Percentiles rank a stretch among this genome's conserved stretches.
phyloP scores from a whole-genome alignment of 352 stramenopile genomes.

The Aphanomyces invadans region DNA sequence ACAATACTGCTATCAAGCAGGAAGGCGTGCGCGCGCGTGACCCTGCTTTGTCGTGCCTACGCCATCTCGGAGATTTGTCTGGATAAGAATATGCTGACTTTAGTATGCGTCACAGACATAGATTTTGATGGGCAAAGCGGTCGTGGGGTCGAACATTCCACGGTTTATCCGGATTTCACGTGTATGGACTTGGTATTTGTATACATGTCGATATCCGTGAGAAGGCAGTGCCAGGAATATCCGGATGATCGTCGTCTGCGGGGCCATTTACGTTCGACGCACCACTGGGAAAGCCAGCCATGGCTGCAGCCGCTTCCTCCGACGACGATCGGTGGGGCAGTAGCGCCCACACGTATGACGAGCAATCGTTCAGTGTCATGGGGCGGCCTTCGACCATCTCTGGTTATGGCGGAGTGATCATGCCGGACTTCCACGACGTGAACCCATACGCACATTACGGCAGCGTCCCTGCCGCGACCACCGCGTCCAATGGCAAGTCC shows the following conservation, averaged over 20 bases:
- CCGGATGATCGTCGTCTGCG: background rate
- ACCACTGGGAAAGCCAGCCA: background rate
- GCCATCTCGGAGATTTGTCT: background rate
- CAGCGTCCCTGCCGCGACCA: background rate
- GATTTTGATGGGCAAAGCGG: background rate
- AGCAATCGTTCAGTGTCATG: background rate
- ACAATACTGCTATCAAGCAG: too few species aligned
- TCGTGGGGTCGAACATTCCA: slow-evolving; percentile 2
- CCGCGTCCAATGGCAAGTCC: background rate
- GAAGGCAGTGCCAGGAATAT: background rate
- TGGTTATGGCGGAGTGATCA: slow-evolving; percentile 12
- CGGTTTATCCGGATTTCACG: background rate
- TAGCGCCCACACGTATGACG: background rate
- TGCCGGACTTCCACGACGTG: slow-evolving; percentile 11
- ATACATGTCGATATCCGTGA: background rate
- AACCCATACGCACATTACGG: slow-evolving; percentile 23
- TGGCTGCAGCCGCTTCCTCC: background rate
- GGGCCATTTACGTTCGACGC: background rate
- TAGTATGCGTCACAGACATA: background rate
- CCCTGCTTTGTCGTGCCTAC: too few species aligned
- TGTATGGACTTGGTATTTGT: background rate
- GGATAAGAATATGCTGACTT: background rate
- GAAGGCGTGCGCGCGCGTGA: too few species aligned
- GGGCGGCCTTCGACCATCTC: slow-evolving; percentile 9
- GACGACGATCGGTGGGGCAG: background rate